Base-by-base conservation (phyloP, 495 filamentous ascomycete genomes). In the Achaetomiella virescens region DNA sequence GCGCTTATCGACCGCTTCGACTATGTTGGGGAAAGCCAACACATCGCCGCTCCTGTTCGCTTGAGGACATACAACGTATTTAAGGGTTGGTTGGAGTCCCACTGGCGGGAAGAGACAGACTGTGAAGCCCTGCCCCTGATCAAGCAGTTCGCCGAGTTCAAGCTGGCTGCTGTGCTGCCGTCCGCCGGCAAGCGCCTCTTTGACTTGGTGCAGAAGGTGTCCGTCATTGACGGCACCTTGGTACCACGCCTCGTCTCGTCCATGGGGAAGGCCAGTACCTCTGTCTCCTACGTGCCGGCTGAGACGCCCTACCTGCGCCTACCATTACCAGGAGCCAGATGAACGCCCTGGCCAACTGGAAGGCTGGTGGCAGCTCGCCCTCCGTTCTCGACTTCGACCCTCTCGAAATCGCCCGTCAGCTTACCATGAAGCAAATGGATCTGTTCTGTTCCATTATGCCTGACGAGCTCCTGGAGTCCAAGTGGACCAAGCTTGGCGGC, bases 11-110 rank as follows among this genome's bases (percentile, higher is more conserved):
- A 92, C 40, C 84, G 95, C 21, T 99, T 96, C 69, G 87, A 97
- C 55, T 95, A 96, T 62, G 86, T 96, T 52, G 87, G 80, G 6
- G 87, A 95, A 41, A 85, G 82, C 29, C 81, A 84, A 11, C 77
- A 81, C 43, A 82, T 88, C 18, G 85, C 88, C 9, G 78, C 75
- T 4, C 90, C 91, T 0, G 91, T 97, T 18, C 86, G 91, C 33
- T 76, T 97, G 33, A 83, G 95, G 15, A 90, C 97, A 0, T 97
- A 95, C 76, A 97, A 99, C 66, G 84, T 91, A 37, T 89, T 97
- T 76, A 99, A 99, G 71, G 85, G 86, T 29, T 99, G 95, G 95
- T 73, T 99, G 5, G 95, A 99, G 71, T 91, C 87, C 2, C 90
- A 97, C 71, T 99, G 95, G 95, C 84, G 87, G 24, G 82, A 87